Conservation (phyloP, 2,329 filamentous ascomycete species). For the Aspergillus sergii region DNA sequence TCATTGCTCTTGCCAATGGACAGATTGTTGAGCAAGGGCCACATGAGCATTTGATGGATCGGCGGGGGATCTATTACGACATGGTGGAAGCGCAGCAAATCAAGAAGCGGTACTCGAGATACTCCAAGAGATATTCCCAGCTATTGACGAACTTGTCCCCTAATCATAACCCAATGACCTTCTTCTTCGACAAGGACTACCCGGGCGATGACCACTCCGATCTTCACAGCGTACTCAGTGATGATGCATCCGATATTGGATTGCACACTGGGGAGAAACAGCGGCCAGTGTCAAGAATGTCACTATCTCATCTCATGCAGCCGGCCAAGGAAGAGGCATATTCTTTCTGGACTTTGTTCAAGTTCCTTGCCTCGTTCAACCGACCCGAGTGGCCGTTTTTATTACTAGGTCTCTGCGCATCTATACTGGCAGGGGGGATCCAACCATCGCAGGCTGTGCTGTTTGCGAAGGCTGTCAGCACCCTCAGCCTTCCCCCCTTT, state of each 20-base stretch:
- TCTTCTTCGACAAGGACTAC: slow-evolving; percentile 17
- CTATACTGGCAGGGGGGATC: slow-evolving; percentile 74
- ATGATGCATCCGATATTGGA: slow-evolving; percentile 18
- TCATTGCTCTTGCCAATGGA: slow-evolving; percentile 74
- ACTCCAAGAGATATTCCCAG: not conserved
- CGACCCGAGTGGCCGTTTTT: slow-evolving; percentile 69
- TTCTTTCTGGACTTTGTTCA: slow-evolving; percentile 70
- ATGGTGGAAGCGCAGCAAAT: slow-evolving; percentile 73
- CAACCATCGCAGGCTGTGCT: slow-evolving; percentile 76
- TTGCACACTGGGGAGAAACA: slow-evolving; percentile 1
- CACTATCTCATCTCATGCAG: slow-evolving; percentile 8
- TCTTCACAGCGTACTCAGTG: slow-evolving; percentile 5
- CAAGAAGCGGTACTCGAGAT: slow-evolving; percentile 31
- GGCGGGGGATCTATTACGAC: slow-evolving; percentile 70
- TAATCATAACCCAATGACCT: slow-evolving; percentile 8
- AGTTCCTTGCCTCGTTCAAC: slow-evolving; percentile 78
- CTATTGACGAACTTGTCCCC: not conserved
- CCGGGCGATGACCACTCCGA: not conserved
- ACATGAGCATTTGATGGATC: slow-evolving; percentile 71
- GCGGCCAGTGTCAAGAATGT: slow-evolving; percentile 8
- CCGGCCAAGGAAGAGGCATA: slow-evolving; percentile 39
- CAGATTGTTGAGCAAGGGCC: slow-evolving; percentile 82
- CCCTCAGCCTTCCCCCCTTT: slow-evolving; percentile 59
- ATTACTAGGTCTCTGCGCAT: slow-evolving; percentile 69
- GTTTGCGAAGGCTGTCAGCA: slow-evolving; percentile 81